Percentiles rank a stretch among this genome's conserved stretches.
Evolutionary conservation across 805 yeast species (phyloP).

Genomic region (Candida germanica): DNA sequence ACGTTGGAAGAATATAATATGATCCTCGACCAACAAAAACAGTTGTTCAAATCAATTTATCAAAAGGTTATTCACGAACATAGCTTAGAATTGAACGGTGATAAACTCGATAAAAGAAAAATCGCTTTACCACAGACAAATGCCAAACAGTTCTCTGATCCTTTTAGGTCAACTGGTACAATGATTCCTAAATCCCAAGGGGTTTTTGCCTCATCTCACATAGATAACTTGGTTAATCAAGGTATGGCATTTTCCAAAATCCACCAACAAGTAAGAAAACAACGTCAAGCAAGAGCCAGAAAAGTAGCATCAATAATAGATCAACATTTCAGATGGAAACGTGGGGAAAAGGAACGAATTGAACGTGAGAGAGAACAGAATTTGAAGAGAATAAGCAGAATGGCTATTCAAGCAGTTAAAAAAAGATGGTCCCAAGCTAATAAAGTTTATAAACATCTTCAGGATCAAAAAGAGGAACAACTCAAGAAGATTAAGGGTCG

Average conservation of each 20-base stretch:
- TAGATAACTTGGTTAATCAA: slow-evolving; percentile 75
- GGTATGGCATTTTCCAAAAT: slow-evolving; percentile 68
- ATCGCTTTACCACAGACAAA: slow-evolving; percentile 40
- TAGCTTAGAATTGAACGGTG: slow-evolving; percentile 41
- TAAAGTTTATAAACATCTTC: slow-evolving; percentile 70
- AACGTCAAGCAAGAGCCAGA: slow-evolving; percentile 63
- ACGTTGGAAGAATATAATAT: slow-evolving; percentile 56
- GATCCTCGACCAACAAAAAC: slow-evolving; percentile 52
- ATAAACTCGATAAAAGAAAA: slow-evolving; percentile 47
- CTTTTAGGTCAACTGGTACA: slow-evolving; percentile 43
- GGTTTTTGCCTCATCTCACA: slow-evolving; percentile 46
- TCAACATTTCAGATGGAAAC: slow-evolving; percentile 76
- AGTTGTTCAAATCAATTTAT: slow-evolving; percentile 46
- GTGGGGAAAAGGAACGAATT: slow-evolving; percentile 85
- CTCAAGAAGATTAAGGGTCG: slow-evolving; percentile 78
- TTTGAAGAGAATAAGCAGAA: slow-evolving; percentile 67
- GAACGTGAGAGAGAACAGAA: slow-evolving; percentile 72
- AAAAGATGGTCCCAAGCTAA: slow-evolving; percentile 90
- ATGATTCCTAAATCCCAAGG: slow-evolving; percentile 45
- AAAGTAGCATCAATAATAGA: slow-evolving; percentile 82
- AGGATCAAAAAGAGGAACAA: slow-evolving; percentile 75
- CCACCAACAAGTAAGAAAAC: slow-evolving; percentile 61
- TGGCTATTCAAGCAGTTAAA: slow-evolving; percentile 79
- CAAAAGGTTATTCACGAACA: slow-evolving; percentile 35
- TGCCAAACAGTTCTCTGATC: slow-evolving; percentile 41